Conservation (phyloP, 177 flowering plant genomes). For the Telopea speciosissima region DNA sequence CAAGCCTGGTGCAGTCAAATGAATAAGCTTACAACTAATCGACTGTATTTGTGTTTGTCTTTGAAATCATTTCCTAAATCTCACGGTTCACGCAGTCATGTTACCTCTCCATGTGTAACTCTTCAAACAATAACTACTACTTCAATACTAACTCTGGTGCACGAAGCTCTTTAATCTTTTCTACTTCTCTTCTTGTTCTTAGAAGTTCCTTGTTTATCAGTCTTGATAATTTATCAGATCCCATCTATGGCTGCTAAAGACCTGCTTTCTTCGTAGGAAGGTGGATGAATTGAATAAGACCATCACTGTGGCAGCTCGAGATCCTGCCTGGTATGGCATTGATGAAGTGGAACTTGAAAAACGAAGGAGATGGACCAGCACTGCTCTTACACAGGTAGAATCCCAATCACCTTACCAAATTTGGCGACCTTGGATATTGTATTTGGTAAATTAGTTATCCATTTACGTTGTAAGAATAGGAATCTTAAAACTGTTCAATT, state of each 20-base stretch:
- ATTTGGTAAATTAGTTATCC: not conserved
- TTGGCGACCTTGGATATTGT: not conserved
- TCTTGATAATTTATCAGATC: not conserved
- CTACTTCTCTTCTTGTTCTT: too few relatives aligned
- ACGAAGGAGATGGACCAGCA: conserved; percentile 74
- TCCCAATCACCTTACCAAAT: not conserved
- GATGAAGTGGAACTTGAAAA: conserved; percentile 72
- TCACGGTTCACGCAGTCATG: too few relatives aligned
- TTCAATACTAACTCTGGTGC: too few relatives aligned
- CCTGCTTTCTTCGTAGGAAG: conserved; percentile 62
- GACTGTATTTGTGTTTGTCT: too few relatives aligned
- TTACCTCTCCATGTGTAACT: too few relatives aligned
- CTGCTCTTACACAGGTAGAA: conserved; percentile 67
- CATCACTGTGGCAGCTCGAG: conserved; percentile 78
- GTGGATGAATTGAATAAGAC: conserved; percentile 92
- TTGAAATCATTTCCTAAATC: too few relatives aligned
- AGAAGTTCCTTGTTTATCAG: not conserved
- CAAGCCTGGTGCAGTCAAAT: too few relatives aligned
- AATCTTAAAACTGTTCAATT: too few relatives aligned
- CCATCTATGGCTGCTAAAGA: conserved; percentile 29
- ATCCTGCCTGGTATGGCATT: conserved; percentile 74
- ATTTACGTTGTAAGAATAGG: too few relatives aligned
- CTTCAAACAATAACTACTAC: too few relatives aligned
- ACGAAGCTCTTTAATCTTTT: too few relatives aligned
- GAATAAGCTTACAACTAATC: too few relatives aligned